These are phyloP conservation scores for Tetradesmus obliquus DNA, from an alignment of 139 green algal species.

Conservation along the genomic window DNA sequence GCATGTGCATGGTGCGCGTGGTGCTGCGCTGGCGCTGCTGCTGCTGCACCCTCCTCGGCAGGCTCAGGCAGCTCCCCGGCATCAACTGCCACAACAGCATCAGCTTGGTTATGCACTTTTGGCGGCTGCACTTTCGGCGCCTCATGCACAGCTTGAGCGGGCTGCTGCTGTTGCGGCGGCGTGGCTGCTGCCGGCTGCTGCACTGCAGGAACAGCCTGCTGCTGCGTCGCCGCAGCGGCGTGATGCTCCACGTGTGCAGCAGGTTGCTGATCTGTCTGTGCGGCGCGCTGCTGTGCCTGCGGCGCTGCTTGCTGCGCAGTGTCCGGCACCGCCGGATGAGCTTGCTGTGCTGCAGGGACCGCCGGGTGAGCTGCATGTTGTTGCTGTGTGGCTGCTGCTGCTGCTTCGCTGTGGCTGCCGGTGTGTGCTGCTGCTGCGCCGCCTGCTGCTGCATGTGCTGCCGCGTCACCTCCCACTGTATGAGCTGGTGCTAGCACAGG, in stretches of 20 bases:
- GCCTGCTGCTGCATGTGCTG: neutral
- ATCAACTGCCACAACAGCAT: neutral
- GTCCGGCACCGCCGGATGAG: neutral
- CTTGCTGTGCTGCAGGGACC: neutral
- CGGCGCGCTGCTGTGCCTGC: neutral
- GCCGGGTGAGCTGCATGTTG: neutral
- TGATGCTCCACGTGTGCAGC: neutral
- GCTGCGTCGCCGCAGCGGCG: neutral
- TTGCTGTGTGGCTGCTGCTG: neutral
- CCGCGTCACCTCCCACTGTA: neutral
- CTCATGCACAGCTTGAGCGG: neutral
- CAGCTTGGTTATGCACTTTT: neutral
- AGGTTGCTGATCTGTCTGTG: neutral
- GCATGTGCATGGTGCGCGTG: slow-evolving; percentile 18
- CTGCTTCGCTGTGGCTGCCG: neutral
- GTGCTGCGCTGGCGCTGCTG: neutral
- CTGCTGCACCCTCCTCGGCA: neutral
- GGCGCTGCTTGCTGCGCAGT: neutral
- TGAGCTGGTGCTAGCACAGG: neutral
- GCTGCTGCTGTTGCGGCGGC: slow-evolving; percentile 12
- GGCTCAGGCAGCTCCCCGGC: neutral
- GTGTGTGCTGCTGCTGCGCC: neutral
- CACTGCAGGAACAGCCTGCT: neutral
- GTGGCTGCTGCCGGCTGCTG: neutral
- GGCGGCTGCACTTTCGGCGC: neutral